phyloP scores from a whole-genome alignment of 352 stramenopile genomes.

The Globisporangium irregulare region DNA sequence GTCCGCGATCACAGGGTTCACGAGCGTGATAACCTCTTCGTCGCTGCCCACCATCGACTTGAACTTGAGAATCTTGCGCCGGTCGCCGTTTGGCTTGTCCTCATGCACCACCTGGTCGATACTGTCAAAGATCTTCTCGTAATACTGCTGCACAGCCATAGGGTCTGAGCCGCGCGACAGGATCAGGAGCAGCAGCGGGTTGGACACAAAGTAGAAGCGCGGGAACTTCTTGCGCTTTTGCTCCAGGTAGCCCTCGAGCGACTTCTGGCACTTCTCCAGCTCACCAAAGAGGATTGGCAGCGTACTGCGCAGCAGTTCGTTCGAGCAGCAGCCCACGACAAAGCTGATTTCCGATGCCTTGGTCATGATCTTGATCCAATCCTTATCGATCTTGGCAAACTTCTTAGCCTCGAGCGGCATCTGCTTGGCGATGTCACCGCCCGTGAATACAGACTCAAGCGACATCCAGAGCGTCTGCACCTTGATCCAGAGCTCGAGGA shows the following conservation, averaged over 20 bases:
- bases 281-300: slow-evolving; percentile 87
- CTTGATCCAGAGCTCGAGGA: slow-evolving; percentile 89
- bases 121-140: slow-evolving; percentile 87
- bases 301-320: slow-evolving; percentile 80
- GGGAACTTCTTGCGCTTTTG: slow-evolving; percentile 91
- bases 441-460: slow-evolving; percentile 91
- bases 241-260: slow-evolving; percentile 88
- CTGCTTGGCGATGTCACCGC: slow-evolving; percentile 91
- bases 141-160: slow-evolving; percentile 76
- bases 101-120: slow-evolving; percentile 80
- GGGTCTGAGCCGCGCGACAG: slow-evolving; percentile 85
- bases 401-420: slow-evolving; percentile 92
- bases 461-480: slow-evolving; percentile 90
- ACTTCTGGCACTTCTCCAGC: slow-evolving; percentile 92
- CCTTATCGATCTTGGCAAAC: slow-evolving; percentile 92
- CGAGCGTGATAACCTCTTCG: slow-evolving; percentile 73
- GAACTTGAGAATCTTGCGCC: slow-evolving; percentile 68
- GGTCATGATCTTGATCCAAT: slow-evolving; percentile 90
- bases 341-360: slow-evolving; percentile 77
- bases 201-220: slow-evolving; percentile 92
- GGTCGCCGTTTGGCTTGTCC: slow-evolving; percentile 26
- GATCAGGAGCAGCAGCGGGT: slow-evolving; percentile 88
- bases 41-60: slow-evolving; percentile 69
- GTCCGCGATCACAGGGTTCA: slow-evolving; percentile 47
- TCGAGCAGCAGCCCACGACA: slow-evolving; percentile 78